Percentiles rank a stretch among this genome's conserved stretches.
Evolutionary conservation across 169 alveolate species (phyloP).

Genomic region (Plasmodium yoelii): DNA sequence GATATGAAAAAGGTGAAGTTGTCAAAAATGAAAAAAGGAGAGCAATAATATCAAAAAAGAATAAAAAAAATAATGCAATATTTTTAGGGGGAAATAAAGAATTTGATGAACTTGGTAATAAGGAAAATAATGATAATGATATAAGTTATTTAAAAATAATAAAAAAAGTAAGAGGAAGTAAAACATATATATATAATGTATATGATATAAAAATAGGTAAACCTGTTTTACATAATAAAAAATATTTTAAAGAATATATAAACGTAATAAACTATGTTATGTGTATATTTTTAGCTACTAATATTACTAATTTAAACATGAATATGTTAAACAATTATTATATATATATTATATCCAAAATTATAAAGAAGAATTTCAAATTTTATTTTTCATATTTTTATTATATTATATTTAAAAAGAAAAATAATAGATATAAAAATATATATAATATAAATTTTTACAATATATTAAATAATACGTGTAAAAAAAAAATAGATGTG

Average conservation of each 20-base stretch:
- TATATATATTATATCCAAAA: conserved; percentile 45
- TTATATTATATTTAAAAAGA: conserved; percentile 50
- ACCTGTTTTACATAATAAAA: conserved; percentile 3
- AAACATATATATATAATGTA: conserved; percentile 47
- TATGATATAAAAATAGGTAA: conserved; percentile 40
- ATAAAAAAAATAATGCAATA: conserved; percentile 9
- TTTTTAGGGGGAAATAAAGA: conserved; percentile 9
- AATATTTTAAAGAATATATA: conserved; percentile 50
- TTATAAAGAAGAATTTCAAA: conserved; percentile 51
- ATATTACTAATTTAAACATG: conserved; percentile 48
- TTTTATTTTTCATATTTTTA: conserved; percentile 61
- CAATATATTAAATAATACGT: conserved; percentile 7
- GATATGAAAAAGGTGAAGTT: too few relatives aligned
- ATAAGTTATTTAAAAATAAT: conserved; percentile 33
- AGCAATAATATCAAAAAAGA: neutral
- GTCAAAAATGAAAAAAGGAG: neutral
- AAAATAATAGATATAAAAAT: conserved; percentile 40
- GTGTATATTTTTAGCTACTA: conserved; percentile 38
- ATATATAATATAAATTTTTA: conserved; percentile 28
- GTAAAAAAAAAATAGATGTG: neutral
- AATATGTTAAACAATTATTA: conserved; percentile 38
- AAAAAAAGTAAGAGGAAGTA: conserved; percentile 42
- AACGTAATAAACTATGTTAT: conserved; percentile 30
- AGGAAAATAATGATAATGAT: conserved; percentile 32
- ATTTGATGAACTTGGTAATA: conserved; percentile 17